Evolutionary conservation across 2,329 filamentous ascomycete genomes (phyloP).

Genomic region (Rhinocladiella mackenziei): DNA sequence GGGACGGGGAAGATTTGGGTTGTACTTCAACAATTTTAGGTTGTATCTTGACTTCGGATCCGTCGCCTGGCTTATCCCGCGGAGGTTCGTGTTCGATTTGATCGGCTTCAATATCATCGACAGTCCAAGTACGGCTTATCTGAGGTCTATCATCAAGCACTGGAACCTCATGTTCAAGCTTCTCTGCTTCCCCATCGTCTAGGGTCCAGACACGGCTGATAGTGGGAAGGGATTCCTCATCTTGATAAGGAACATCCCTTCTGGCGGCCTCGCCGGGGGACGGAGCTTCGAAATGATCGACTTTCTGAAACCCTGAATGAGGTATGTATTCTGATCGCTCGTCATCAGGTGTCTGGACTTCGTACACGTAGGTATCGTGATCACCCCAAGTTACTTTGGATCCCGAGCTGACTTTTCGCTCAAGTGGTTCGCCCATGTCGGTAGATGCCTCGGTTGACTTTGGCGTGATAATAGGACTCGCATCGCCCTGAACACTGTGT

Average conservation of each 20-base stretch:
- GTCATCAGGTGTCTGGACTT: slow-evolving; percentile 56
- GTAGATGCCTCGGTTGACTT: slow-evolving; percentile 27
- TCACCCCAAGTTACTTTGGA: slow-evolving; percentile 64
- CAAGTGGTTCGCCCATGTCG: slow-evolving; percentile 43
- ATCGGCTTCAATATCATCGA: slow-evolving; percentile 21
- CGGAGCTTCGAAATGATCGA: slow-evolving; percentile 44
- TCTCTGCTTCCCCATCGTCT: slow-evolving; percentile 19
- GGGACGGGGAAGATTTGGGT: background rate
- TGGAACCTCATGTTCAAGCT: slow-evolving; percentile 19
- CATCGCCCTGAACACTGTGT: slow-evolving; percentile 32
- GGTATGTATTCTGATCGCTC: slow-evolving; percentile 33
- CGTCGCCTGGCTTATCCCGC: background rate
- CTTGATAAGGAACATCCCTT: background rate
- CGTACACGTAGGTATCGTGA: slow-evolving; percentile 62
- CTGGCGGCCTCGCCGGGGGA: slow-evolving; percentile 53
- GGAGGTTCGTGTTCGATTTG: slow-evolving; percentile 10
- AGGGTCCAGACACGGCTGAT: slow-evolving; percentile 23
- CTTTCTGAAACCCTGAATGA: background rate
- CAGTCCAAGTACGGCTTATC: slow-evolving; percentile 20
- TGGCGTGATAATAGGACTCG: slow-evolving; percentile 34
- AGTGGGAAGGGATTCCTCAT: slow-evolving; percentile 5
- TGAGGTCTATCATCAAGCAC: slow-evolving; percentile 18
- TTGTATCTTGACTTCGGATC: background rate
- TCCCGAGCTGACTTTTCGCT: slow-evolving; percentile 39
- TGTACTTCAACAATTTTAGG: background rate